Evolutionary conservation across 305 asterid genomes (phyloP), one percentile per base, ranked within the genome.

Genomic region (Withania somnifera): DNA sequence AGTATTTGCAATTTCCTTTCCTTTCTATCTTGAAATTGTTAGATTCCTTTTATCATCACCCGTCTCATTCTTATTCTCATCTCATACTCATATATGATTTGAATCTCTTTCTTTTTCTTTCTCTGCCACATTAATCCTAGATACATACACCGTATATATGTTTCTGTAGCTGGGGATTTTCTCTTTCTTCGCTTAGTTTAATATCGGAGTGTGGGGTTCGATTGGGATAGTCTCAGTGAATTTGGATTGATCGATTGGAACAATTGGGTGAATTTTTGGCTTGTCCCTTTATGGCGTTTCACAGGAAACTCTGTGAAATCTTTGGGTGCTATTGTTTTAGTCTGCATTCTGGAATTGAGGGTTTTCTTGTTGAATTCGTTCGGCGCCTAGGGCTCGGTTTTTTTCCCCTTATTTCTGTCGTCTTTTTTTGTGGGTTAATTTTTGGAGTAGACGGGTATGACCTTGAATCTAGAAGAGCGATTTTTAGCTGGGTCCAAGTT

Each of bases 381-480:
- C 42, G 15, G 73, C 15, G 73, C 73, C 73, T 7, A 50, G 19
- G 50, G 64, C 42, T n/a, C 5, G 20, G 19, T 38, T 19, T 24
- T 1, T 54, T 13, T n/a, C n/a, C n/a, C n/a, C n/a, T n/a, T n/a
- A n/a, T n/a, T n/a, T n/a, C n/a, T n/a, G n/a, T n/a, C n/a, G n/a
- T n/a, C n/a, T n/a, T n/a, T n/a, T 34, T 61, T 0, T 30, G 42
- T 64, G 84, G 57, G 77, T 7, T 52, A 42, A 30, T 79, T 14
- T 50, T 53, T 85, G 19, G 40, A 52, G 84, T 45, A 45, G 45
- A 5, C 2, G 56, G 38, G 1, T 28, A 91, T 90, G 96, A 84
- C 81, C 78, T 78, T 88, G 89, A 82, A 86, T 84, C 84, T 40
- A 69, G 86, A 84, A 82, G 91, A 84, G 79, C 63, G 82, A 60